Evolutionary conservation across 495 filamentous ascomycete genomes (phyloP).

Genomic region (Copromyces sp.): DNA sequence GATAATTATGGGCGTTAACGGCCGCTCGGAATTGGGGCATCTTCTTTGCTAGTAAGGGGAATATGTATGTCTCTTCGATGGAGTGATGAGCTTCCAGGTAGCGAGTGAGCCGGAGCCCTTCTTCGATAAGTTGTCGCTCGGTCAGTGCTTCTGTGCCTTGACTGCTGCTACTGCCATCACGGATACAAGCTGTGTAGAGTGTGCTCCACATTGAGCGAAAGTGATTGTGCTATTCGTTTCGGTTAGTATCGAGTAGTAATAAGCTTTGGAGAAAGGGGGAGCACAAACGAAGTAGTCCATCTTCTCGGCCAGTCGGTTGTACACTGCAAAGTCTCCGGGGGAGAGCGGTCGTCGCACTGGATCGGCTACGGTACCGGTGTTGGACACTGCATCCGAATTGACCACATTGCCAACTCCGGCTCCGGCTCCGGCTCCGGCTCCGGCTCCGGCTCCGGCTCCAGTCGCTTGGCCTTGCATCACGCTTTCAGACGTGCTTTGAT

Average conservation of each 20-base stretch:
- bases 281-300: constrained; percentile 64
- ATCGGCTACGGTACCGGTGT: neutral
- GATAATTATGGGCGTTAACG: neutral
- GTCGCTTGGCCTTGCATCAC: neutral
- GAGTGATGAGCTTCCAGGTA: constrained; percentile 68
- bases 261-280: constrained; percentile 1
- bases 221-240: constrained; percentile 52
- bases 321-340: constrained; percentile 27
- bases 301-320: constrained; percentile 63
- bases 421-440: neutral
- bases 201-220: constrained; percentile 65
- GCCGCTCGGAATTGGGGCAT: constrained; percentile 66
- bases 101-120: constrained; percentile 53
- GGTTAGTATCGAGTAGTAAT: constrained; percentile 5
- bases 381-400: neutral
- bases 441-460: neutral
- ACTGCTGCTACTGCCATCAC: constrained; percentile 29
- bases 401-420: neutral
- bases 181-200: constrained; percentile 50
- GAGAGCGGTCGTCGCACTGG: constrained; percentile 17
- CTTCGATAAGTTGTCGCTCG: constrained; percentile 48
- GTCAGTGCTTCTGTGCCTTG: constrained; percentile 28
- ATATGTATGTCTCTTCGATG: constrained; percentile 78
- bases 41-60: constrained; percentile 61
- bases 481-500: neutral